These are phyloP conservation scores for Kluyveromyces starmeri DNA, from an alignment of 805 yeast genomes.

Conservation along the genomic window DNA sequence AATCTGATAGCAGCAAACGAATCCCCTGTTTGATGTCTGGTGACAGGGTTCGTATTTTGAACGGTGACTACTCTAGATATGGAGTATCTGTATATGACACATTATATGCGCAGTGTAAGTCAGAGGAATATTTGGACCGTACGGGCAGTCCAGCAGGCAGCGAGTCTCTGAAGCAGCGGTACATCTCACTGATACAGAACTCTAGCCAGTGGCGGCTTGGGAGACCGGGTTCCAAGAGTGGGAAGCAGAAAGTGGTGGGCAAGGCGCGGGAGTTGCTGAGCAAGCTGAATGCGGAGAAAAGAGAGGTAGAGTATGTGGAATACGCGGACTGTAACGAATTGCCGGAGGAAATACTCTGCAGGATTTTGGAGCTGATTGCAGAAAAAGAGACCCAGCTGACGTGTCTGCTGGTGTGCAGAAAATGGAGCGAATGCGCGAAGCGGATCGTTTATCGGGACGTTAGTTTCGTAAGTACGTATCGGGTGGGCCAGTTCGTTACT, in stretches of 20 bases:
- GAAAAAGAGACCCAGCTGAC: conserved; percentile 36
- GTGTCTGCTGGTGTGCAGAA: conserved; percentile 43
- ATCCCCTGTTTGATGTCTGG: background rate
- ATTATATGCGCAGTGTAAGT: conserved; percentile 10
- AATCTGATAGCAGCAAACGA: no score
- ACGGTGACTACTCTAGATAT: conserved; percentile 31
- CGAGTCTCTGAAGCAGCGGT: conserved; percentile 1
- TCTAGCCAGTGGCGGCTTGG: conserved; percentile 13
- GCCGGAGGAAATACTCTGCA: conserved; percentile 28
- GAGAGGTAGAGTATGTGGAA: background rate
- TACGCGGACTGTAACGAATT: conserved; percentile 21
- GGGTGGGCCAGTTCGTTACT: conserved; percentile 74
- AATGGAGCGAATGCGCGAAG: conserved; percentile 44
- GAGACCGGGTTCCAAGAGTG: conserved; percentile 4
- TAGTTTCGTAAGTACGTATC: conserved; percentile 56
- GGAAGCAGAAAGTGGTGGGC: background rate
- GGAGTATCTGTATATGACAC: conserved; percentile 30
- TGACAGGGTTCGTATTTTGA: conserved; percentile 25
- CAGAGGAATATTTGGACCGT: background rate
- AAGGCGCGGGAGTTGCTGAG: conserved; percentile 8
- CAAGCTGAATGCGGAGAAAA: conserved; percentile 6
- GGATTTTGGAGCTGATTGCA: conserved; percentile 13
- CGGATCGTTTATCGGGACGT: conserved; percentile 48
- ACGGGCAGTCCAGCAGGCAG: background rate
- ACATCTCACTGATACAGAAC: conserved; percentile 18